Base-by-base conservation (phyloP, 371 early-diverging fungal species). In the Chytridium lagenaria region DNA sequence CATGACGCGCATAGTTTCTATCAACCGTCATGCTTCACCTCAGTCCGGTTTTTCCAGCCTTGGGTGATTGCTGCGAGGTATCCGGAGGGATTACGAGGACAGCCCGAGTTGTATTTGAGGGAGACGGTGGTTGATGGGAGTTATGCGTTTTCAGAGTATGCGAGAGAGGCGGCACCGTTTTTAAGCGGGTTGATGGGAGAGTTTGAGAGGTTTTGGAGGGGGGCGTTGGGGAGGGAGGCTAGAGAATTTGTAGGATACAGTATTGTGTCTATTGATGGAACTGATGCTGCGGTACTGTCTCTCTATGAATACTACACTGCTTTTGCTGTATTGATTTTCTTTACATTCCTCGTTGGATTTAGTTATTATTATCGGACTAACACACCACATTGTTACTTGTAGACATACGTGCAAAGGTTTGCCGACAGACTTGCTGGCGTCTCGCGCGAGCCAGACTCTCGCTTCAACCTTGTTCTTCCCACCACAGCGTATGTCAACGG, bases 1-100 rank as follows among this genome's bases (percentile, higher is more conserved):
- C 22, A 71, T 44, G 71, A 71, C 50, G 64, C 71, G 28, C 71
- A 71, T 44, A 19, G 50, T n/a, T 31, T 10, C 31, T 71, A 71
- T 50, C 38, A 30, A 19, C 64, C 65, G 16, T 12, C 22, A 26
- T 71, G 71, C 50, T 71, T 63, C 50, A 19, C 44, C 19, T 16
- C 33, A 19, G 2, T 22, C 31, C 36, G 28, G 39, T 50, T 26
- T 52, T 12, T 51, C 7, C 68, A 34, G 33, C 68, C 68, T 33
- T 68, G 50, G 52, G 68, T 68, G 16, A 30, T 68, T 33, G 3
- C 68, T 19, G 38, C 67, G 36, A 30, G 63, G 63, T 63, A 63
- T 63, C 63, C 63, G 19, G 63, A 3, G 3, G 63, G 15, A 15
- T 36, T 63, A 10, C 12, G 10, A 31, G 63, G 63, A 34, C 19